A percentile compares a stretch with the other conserved stretches of the same genome.
Evolutionary conservation across 2,329 filamentous ascomycete species (phyloP).

Genomic region (Graphium sp.): DNA sequence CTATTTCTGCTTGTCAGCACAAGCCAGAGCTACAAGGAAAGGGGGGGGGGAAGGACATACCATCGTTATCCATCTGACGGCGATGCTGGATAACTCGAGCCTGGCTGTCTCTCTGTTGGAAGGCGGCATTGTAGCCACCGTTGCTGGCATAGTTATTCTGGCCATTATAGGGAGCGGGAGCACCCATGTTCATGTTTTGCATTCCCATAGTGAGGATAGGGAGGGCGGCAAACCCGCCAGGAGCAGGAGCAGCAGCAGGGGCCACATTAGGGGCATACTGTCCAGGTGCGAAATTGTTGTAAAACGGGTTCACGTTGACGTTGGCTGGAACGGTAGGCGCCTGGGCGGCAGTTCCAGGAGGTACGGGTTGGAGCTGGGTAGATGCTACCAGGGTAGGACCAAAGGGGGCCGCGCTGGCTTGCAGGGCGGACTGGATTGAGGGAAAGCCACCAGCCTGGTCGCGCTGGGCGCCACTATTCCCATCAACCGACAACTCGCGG

Average conservation of each 20-base stretch:
- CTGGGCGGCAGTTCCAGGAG: too few species aligned
- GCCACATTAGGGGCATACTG: too few species aligned
- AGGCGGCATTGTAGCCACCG: conserved; percentile 4
- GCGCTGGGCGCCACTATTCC: conserved; percentile 18
- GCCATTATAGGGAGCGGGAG: too few species aligned
- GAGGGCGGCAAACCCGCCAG: conserved; percentile 20
- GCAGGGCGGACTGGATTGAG: conserved; percentile 54
- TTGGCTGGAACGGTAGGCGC: too few species aligned
- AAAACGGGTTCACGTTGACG: too few species aligned
- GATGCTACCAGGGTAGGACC: conserved; percentile 41
- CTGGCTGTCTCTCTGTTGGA: conserved; percentile 55
- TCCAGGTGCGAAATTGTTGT: too few species aligned
- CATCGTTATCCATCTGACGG: conserved; percentile 57
- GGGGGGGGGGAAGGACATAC: conserved; percentile 24
- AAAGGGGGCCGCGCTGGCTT: conserved; percentile 66
- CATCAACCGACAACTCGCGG: conserved; percentile 49
- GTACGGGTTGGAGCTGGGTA: too few species aligned
- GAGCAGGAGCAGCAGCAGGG: conserved; percentile 9
- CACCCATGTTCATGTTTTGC: conserved; percentile 43
- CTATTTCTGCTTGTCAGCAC: conserved; percentile 14
- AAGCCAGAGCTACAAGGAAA: background rate
- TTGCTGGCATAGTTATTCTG: conserved; percentile 1
- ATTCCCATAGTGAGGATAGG: conserved; percentile 52
- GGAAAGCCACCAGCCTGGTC: conserved; percentile 33
- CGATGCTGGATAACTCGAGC: conserved; percentile 60